Evolutionary conservation across 192 early-diverging fungal genomes (phyloP), one percentile per base, ranked within the genome.

Genomic region (Phycomyces nitens): DNA sequence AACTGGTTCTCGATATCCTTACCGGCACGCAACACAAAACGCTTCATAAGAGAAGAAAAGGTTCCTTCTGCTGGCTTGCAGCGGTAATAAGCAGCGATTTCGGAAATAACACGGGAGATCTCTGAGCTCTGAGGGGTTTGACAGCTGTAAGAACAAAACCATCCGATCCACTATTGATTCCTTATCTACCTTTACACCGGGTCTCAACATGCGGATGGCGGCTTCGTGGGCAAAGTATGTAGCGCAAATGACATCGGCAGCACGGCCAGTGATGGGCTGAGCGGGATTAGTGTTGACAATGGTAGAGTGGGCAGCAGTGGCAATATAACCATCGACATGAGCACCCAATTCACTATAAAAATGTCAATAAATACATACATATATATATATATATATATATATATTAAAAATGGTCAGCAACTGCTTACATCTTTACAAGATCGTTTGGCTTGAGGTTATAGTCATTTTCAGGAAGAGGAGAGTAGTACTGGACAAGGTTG

Each of bases 291-390:
- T 69, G 44, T 84, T 91, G 40, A 94, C 69, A 20, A 93, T 81
- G 26, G 82, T 77, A 4, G 94, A 96, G 75, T 94, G 92, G 1
- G 89, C 94, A n/a, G 86, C 79, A 20, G 86, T 84, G 38, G 88
- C 82, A 54, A 90, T 86, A 75, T 91, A 96, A 18, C 96, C 96
- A 79, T 97, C 92, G 66, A 98, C 84, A 74, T 98, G 96, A 42
- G 82, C 91, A 57, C 89, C 90, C 41, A 97, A 76, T 64, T 96
- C 92, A 72, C 86, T 85, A 71, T 43, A 29, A 38, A 10, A 18
- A 8, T 53, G 14, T 22, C n/a, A n/a, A n/a, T n/a, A n/a, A n/a
- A n/a, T n/a, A n/a, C n/a, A n/a, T n/a, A n/a, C n/a, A n/a, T n/a
- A n/a, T n/a, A n/a, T n/a, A n/a, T n/a, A n/a, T n/a, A n/a, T n/a